Evolutionary conservation across 2,329 filamentous ascomycete species (phyloP), one percentile per base, ranked within the genome.

Genomic region (Aureobasidium subglaciale): DNA sequence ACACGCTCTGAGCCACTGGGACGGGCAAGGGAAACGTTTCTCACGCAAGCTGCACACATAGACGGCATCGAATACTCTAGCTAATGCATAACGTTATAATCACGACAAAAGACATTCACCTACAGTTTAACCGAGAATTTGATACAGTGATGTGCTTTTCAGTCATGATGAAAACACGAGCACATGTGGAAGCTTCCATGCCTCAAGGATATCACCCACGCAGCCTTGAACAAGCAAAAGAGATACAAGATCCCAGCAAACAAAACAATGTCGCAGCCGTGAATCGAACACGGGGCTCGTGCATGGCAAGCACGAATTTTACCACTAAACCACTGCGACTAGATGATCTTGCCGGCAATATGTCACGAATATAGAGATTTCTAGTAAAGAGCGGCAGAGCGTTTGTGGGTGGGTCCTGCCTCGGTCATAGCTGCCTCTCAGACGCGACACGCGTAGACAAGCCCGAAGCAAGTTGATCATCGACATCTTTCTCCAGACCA

Each of bases 221-320:
- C n/a, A n/a, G 8, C 24, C 10, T 1, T 40, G 6, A 5, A 15
- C 24, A 5, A 29, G 15, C 40, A 43, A 43, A 29, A 43, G 24
- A 40, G 1, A 24, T 22, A 3, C 8, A 13, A 15, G 18, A 13
- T 3, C n/a, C 2, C 4, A 9, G 8, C 24, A 27, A 10, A 41
- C 48, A 53, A 41, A 53, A 53, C 15, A 41, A 32, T 54, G 50
- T 54, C 50, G 50, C 50, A 55, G 50, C 50, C 50, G 50, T 55
- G 50, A 55, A 55, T 55, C 50, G 50, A 55, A 55, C 50, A 55
- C 50, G 50, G 50, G 50, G 50, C 50, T 55, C 50, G 50, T 55
- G 38, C 38, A 55, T 55, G 50, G 50, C 50, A 55, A 55, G 38
- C 38, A 55, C 50, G 50, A 55, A 55, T 55, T 55, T 55, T 55